Evolutionary conservation across 352 stramenopile species (phyloP), one percentile per base, ranked within the genome.

Genomic region (Peronosclerospora sorghi): DNA sequence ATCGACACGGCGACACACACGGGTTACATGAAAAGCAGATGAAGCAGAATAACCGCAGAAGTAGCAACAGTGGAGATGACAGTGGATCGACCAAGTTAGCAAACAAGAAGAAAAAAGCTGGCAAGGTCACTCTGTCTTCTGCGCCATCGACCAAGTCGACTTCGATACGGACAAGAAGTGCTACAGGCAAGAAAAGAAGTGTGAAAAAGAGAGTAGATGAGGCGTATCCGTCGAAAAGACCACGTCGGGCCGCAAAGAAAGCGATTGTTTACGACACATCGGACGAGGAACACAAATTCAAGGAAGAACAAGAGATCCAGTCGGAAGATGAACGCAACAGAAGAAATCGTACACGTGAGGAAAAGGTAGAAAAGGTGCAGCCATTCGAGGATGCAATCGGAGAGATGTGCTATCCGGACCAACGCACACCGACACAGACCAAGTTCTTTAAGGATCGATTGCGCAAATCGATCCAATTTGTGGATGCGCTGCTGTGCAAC

Each of bases 371-470:
- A 5, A 41, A 54, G 27, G 19, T 52, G n/a, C 26, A 32, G 1
- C 35, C 38, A 19, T 26, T 48, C 29, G 68, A 80, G 26, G 73
- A 85, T 27, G 62, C 65, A 8, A 79, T 85, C 43, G 67, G 69
- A 1, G 67, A 79, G 20, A 54, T 85, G 48, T 85, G 73, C 47
- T 85, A 81, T 27, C 49, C 59, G 1, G 67, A 83, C 18, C 50
- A 54, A 34, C 73, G 73, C 23, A 69, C 65, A 1, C 55, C 47
- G 1, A 54, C 58, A 18, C 51, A 85, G 40, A 81, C 67, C 5
- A 59, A 60, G 24, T 79, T 83, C 35, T 83, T 85, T 45, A 85
- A 85, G 35, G 62, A 81, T 15, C 65, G 68, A 13, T 41, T 86
- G 28, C 62, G 68, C 30, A 79, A 80, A 48, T 69, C 70, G 9